phyloP scores from a whole-genome alignment of 2,329 filamentous ascomycete species.

The Fragosphaeria purpurea region DNA sequence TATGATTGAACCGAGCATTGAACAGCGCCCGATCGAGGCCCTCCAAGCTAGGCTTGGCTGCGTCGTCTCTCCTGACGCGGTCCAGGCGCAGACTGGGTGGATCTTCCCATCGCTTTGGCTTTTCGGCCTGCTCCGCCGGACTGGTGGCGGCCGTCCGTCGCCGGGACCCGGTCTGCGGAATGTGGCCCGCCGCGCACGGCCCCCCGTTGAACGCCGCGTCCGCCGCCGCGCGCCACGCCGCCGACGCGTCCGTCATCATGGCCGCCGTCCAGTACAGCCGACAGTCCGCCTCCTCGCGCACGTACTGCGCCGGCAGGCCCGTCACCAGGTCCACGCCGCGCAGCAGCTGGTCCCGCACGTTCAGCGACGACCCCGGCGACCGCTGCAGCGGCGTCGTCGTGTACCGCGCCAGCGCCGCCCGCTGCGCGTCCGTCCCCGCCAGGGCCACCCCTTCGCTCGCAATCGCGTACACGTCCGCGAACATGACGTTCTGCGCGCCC shows the following conservation, averaged over 20 bases:
- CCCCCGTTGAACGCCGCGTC: constrained; percentile 23
- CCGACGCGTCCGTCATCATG: constrained; percentile 35
- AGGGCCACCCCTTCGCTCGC: constrained; percentile 3
- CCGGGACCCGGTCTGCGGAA: constrained; percentile 1
- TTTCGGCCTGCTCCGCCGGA: background rate
- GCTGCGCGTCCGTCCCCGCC: constrained; percentile 8
- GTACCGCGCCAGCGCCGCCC: constrained; percentile 7
- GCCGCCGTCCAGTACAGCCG: constrained; percentile 40
- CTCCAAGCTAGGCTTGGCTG: too few species aligned
- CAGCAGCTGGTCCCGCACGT: constrained; percentile 30
- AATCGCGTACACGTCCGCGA: constrained; percentile 9
- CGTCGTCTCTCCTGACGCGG: too few species aligned
- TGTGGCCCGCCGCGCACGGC: constrained; percentile 7
- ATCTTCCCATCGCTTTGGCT: background rate
- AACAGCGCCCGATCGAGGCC: background rate
- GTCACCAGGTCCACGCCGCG: constrained; percentile 23
- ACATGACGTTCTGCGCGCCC: constrained; percentile 28
- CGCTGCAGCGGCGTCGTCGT: constrained; percentile 5
- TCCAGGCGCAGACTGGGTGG: too few species aligned
- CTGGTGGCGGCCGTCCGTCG: background rate
- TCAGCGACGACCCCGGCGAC: constrained; percentile 17
- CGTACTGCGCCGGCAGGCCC: constrained; percentile 36
- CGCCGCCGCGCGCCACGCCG: constrained; percentile 36
- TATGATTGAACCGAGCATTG: constrained; percentile 8
- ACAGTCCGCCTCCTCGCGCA: constrained; percentile 39